Base-by-base conservation (phyloP, 2,329 filamentous ascomycete species). In the Sporothrix schenckii region DNA sequence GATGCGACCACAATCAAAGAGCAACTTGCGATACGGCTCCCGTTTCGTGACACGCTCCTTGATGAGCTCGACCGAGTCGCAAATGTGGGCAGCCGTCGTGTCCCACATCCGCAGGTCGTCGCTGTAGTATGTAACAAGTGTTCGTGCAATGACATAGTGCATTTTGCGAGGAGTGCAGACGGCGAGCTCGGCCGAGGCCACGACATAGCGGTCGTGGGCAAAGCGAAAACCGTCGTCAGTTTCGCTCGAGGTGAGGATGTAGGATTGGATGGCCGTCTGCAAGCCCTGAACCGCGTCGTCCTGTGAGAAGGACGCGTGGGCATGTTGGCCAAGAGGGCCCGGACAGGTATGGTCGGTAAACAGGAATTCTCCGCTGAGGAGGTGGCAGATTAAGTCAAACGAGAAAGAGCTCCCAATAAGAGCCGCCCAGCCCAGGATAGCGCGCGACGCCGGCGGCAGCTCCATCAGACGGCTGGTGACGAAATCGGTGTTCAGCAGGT, bases 131-230 rank as follows among this genome's bases (percentile, higher is more conserved):
- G 91, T 91, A 78, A 94, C 87, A 74, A 97, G 87, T 0, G 90
- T 91, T 76, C 92, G 90, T 0, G 92, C 91, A 75, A 97, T 92
- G 60, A 93, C 88, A 75, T 94, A 97, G 79, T 97, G 93, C 94
- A 97, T 97, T 75, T 91, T 91, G 24, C 86, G 83, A 27, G 86
- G 82, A 69, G 91, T 88, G 76, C 87, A 89, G 77, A 94, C 89
- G 72, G 87, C 88, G 67, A 97, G 82, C 5, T 87, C 85, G 16
- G 87, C 83, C 6, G 92, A 89, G 19, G 92, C 92, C 77, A 91
- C 89, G 66, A 93, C 86, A 76, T 96, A 96, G 68, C 94, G 88
- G 78, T 97, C 94, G 78, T 97, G 94, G 47, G 90, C 89, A 78
- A 97, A 97, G 47, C 89, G 88, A 79, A 97, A 97, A 53, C 89